phyloP scores from a whole-genome alignment of 2,329 filamentous ascomycete genomes.

The Diplodia seriata region DNA sequence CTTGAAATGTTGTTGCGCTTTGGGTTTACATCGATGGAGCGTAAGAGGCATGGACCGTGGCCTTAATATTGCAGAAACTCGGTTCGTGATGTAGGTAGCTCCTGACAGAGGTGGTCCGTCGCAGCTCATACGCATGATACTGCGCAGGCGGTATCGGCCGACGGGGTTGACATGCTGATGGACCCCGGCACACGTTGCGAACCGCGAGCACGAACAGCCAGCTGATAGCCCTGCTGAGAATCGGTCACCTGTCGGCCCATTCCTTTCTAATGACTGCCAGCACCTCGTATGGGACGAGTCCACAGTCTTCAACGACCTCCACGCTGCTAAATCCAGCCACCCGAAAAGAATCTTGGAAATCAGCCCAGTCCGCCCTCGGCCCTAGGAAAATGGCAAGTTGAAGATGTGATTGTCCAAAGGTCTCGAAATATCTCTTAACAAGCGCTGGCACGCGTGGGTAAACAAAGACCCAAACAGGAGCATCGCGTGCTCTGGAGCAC shows the following conservation, averaged over 20 bases:
- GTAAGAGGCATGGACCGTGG: background rate
- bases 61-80: background rate
- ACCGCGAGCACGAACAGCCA: no score
- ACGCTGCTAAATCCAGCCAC: conserved; percentile 35
- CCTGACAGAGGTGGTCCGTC: background rate
- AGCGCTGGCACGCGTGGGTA: conserved; percentile 60
- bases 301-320: conserved; percentile 38
- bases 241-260: background rate
- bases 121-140: background rate
- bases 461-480: conserved; percentile 59
- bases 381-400: conserved; percentile 53
- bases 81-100: background rate
- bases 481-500: conserved; percentile 51
- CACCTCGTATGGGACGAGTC: conserved; percentile 45
- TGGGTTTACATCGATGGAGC: background rate
- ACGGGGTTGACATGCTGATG: background rate
- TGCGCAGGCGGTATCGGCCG: background rate
- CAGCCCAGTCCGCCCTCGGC: conserved; percentile 52
- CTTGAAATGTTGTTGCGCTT: background rate
- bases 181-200: background rate
- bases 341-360: conserved; percentile 42
- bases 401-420: conserved; percentile 42
- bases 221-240: background rate
- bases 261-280: conserved; percentile 39
- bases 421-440: conserved; percentile 53